Percentiles rank a stretch among this genome's conserved stretches.
phyloP scores from a whole-genome alignment of 176 grass and related monocot species.

The Cocos nucifera region DNA sequence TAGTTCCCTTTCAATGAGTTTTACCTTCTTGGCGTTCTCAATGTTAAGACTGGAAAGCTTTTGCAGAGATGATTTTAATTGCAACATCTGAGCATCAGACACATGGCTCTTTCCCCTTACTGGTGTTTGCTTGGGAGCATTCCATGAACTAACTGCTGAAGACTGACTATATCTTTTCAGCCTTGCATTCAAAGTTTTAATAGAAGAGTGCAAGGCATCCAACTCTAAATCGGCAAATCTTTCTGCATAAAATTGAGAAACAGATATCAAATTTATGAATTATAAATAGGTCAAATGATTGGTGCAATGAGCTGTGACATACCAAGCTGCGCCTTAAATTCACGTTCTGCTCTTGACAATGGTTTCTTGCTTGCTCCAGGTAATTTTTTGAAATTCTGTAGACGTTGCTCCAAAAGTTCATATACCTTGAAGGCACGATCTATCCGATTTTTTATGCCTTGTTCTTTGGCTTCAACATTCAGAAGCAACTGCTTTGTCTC shows the following conservation, averaged over 20 bases:
- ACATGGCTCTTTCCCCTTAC: conserved; percentile 26
- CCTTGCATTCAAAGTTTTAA: conserved; percentile 58
- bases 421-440: conserved; percentile 50
- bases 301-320: neutral
- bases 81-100: conserved; percentile 51
- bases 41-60: conserved; percentile 61
- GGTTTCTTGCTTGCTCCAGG: conserved; percentile 85
- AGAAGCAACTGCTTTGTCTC: conserved; percentile 55
- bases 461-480: conserved; percentile 56
- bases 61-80: conserved; percentile 72
- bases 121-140: conserved; percentile 22
- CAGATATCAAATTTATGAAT: neutral
- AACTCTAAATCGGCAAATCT: conserved; percentile 70
- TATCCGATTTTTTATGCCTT: conserved; percentile 45
- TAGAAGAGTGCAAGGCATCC: conserved; percentile 60
- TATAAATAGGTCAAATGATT: too few relatives aligned
- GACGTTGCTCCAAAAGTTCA: conserved; percentile 55
- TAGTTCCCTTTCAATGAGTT: conserved; percentile 54
- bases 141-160: conserved; percentile 5
- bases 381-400: conserved; percentile 75
- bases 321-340: conserved; percentile 89
- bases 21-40: conserved; percentile 66
- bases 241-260: conserved; percentile 38
- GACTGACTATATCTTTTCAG: conserved; percentile 40
- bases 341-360: conserved; percentile 72